phyloP scores from a whole-genome alignment of 1,284 basidiomycete species.

The Rhodotorula sp. region DNA sequence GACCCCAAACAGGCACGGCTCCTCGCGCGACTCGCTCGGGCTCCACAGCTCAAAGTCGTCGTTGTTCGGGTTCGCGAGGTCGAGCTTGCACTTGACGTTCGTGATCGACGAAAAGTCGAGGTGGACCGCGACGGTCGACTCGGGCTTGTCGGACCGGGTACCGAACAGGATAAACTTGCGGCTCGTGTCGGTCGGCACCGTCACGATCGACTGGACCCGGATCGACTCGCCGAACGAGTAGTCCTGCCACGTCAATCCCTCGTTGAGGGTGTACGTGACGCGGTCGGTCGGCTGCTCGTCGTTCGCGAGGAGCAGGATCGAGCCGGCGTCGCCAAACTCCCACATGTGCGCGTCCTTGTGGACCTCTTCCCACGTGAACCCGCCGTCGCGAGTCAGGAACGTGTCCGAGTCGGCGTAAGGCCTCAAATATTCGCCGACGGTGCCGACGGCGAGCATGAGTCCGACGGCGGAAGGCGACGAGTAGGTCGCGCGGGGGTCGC shows the following conservation, averaged over 20 bases:
- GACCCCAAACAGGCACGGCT: constrained; percentile 79
- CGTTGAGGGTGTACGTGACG: constrained; percentile 82
- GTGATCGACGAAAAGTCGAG: constrained; percentile 85
- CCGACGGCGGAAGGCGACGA: constrained; percentile 89
- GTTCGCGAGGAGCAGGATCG: constrained; percentile 87
- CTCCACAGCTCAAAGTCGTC: constrained; percentile 97
- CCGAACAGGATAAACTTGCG: constrained; percentile 88
- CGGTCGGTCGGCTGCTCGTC: constrained; percentile 91
- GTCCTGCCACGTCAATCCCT: constrained; percentile 82
- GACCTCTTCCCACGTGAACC: constrained; percentile 97
- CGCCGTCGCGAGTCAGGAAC: constrained; percentile 93
- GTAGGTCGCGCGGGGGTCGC: constrained; percentile 85
- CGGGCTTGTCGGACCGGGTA: constrained; percentile 57
- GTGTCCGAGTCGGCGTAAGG: constrained; percentile 87
- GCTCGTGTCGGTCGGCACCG: constrained; percentile 86
- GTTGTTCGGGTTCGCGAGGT: constrained; percentile 65
- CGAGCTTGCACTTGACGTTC: constrained; percentile 65
- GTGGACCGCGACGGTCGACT: constrained; percentile 69
- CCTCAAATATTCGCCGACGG: constrained; percentile 80
- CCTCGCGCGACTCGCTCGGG: constrained; percentile 75
- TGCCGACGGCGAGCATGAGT: constrained; percentile 95
- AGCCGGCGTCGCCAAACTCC: constrained; percentile 97
- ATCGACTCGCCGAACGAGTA: constrained; percentile 81
- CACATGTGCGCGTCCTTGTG: constrained; percentile 97
- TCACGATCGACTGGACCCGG: constrained; percentile 75